Conservation (phyloP, 345 rosid genomes). For the Boechera divaricarpa region DNA sequence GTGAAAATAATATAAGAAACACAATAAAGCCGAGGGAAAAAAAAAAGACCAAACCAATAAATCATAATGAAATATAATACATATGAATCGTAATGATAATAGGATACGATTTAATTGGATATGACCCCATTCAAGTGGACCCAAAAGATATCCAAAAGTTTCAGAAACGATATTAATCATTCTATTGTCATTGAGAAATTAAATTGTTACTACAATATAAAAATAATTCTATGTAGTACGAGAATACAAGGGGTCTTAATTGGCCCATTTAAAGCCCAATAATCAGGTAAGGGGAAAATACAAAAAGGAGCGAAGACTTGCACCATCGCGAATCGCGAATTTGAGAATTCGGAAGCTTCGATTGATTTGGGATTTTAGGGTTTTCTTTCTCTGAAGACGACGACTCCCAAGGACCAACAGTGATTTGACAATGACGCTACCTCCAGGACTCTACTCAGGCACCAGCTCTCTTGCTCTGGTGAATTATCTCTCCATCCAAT, state of each 20-base stretch:
- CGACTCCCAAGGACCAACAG: background rate
- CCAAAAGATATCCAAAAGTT: conserved; percentile 27
- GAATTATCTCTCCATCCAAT: conserved; percentile 10
- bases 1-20: conserved; percentile 13
- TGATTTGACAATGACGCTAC: conserved; percentile 62
- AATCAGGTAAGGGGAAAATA: background rate
- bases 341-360: conserved; percentile 32
- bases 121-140: conserved; percentile 36
- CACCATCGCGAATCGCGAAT: conserved; percentile 6
- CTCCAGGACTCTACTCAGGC: conserved; percentile 89
- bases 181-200: background rate
- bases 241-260: background rate
- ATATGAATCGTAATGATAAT: conserved; percentile 31
- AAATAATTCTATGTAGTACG: background rate
- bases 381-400: conserved; percentile 11
- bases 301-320: background rate
- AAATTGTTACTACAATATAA: background rate
- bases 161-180: conserved; percentile 15
- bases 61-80: conserved; percentile 23
- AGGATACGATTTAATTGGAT: conserved; percentile 36
- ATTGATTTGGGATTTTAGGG: conserved; percentile 39
- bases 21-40: background rate
- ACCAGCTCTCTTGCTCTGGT: conserved; percentile 87
- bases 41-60: conserved; percentile 35
- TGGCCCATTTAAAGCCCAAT: conserved; percentile 35